Evolutionary conservation across 2,329 filamentous ascomycete species (phyloP), one percentile per base, ranked within the genome.

Genomic region (Colletotrichum tofieldiae): DNA sequence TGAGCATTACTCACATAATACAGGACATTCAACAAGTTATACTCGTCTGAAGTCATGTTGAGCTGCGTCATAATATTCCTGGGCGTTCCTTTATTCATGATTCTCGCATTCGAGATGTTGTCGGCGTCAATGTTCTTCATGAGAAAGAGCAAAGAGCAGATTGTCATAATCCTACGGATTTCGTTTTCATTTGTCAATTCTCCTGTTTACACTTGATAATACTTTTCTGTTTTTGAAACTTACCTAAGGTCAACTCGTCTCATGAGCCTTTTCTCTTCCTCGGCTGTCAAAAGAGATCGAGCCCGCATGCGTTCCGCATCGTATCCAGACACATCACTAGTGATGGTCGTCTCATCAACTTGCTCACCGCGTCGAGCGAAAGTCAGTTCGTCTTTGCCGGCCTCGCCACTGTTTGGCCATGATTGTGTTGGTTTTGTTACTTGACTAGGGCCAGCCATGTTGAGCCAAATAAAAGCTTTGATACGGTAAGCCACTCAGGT

Each of bases 11-110:
- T 69, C 63, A 84, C 81, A 76, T 83, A 85, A 66, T 84, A 85
- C 3, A 82, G 52, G 0, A 80, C 80, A 5, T 78, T 82, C 23
- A 85, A 76, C 12, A 84, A 67, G 37, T 81, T 82, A 75, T 83
- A 85, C 72, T 84, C 76, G 70, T 85, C 81, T 0, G 81, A 81
- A 1, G 81, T 82, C 75, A 85, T 78, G 1, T 75, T 71, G 2
- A 85, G 77, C 74, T 85, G 78, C 6, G 77, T 82, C 79, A 85
- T 78, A 61, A 85, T 85, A 66, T 85, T 85, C 0, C 75, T 74
- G 6, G 77, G 65, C 6, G 82, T 84, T 8, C 82, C 83, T 51
- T 75, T 78, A 62, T 85, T 83, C 83, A 85, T 85, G 45, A 84
- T 84, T 12, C 83, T 78, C 23, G 60, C 66, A 32, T 69, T 85